phyloP scores from a whole-genome alignment of 495 filamentous ascomycete species.

The Lasiosphaeria miniovina region DNA sequence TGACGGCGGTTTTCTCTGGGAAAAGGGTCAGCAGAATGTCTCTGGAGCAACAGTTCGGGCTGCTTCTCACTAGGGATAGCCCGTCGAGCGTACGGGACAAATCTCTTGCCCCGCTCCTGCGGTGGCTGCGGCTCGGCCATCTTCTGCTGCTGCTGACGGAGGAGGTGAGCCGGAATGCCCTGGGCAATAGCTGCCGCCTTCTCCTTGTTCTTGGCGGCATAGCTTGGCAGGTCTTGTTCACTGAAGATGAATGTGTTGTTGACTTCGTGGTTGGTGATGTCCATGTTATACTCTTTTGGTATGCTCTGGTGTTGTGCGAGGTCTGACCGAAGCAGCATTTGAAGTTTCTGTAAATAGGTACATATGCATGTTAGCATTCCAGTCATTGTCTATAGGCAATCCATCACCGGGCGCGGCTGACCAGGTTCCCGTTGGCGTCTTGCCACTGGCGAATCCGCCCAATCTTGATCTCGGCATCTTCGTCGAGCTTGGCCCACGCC shows the following conservation, averaged over 20 bases:
- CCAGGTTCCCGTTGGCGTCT: constrained; percentile 41
- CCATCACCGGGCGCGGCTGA: constrained; percentile 23
- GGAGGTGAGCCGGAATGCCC: constrained; percentile 50
- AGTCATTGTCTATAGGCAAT: not conserved
- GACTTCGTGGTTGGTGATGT: constrained; percentile 58
- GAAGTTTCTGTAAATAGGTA: constrained; percentile 32
- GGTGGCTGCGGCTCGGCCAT: constrained; percentile 32
- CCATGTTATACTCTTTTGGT: constrained; percentile 80
- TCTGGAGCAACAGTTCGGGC: not conserved
- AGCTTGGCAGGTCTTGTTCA: constrained; percentile 85
- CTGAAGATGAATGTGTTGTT: constrained; percentile 86
- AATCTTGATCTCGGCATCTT: constrained; percentile 61
- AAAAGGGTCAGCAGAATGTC: not conserved
- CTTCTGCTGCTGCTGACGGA: constrained; percentile 40
- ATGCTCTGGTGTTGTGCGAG: constrained; percentile 60
- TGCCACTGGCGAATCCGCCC: constrained; percentile 69
- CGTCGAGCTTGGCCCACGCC: constrained; percentile 51
- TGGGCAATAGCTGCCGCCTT: constrained; percentile 45
- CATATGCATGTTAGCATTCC: constrained; percentile 14
- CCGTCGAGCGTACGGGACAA: constrained; percentile 68
- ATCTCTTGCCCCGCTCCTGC: constrained; percentile 56
- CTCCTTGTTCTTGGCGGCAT: constrained; percentile 56
- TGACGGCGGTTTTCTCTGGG: constrained; percentile 75
- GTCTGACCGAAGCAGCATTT: constrained; percentile 44
- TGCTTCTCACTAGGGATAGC: constrained; percentile 73